Evolutionary conservation across 2,329 filamentous ascomycete genomes (phyloP).

Genomic region (Penicillium sp.): DNA sequence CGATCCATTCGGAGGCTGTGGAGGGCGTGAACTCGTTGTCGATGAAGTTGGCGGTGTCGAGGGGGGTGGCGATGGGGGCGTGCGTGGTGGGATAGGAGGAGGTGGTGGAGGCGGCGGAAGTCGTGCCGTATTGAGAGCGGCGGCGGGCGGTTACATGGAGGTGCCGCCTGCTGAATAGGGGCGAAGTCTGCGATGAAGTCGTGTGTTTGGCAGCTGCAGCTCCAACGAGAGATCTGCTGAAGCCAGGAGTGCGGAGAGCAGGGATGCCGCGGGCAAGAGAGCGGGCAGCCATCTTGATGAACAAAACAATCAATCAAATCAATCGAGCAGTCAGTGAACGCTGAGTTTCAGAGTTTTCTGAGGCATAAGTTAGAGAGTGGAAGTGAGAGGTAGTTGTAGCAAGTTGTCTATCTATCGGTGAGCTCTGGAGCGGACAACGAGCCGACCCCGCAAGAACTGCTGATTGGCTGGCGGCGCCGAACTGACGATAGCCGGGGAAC

Average conservation of each 20-base stretch:
- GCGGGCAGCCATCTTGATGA: conserved; percentile 37
- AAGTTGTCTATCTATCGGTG: not conserved
- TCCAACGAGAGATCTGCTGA: conserved; percentile 21
- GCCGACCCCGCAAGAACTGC: not conserved
- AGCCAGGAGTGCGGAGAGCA: conserved; percentile 34
- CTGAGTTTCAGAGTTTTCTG: too few relatives aligned
- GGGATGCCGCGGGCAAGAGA: conserved; percentile 35
- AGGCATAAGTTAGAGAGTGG: too few relatives aligned
- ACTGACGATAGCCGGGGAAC: not conserved
- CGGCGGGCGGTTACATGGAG: conserved; percentile 52
- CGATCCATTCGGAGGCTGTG: conserved; percentile 59
- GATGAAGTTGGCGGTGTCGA: conserved; percentile 60
- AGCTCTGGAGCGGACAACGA: not conserved
- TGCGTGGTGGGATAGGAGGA: conserved; percentile 55
- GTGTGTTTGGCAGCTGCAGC: conserved; percentile 10
- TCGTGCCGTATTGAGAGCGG: conserved; percentile 49
- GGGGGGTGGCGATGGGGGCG: conserved; percentile 51
- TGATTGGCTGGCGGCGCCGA: conserved; percentile 10
- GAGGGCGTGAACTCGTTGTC: conserved; percentile 61
- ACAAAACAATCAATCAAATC: too few relatives aligned
- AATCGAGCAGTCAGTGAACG: not conserved
- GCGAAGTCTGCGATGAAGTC: not conserved
- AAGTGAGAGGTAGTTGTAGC: too few relatives aligned
- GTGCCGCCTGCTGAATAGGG: not conserved
- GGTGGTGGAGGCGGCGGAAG: conserved; percentile 47